A percentile compares a stretch with the other conserved stretches of the same genome.
Evolutionary conservation across 2,329 filamentous ascomycete species (phyloP).

Genomic region (Lasiodiplodia hormozganensis): DNA sequence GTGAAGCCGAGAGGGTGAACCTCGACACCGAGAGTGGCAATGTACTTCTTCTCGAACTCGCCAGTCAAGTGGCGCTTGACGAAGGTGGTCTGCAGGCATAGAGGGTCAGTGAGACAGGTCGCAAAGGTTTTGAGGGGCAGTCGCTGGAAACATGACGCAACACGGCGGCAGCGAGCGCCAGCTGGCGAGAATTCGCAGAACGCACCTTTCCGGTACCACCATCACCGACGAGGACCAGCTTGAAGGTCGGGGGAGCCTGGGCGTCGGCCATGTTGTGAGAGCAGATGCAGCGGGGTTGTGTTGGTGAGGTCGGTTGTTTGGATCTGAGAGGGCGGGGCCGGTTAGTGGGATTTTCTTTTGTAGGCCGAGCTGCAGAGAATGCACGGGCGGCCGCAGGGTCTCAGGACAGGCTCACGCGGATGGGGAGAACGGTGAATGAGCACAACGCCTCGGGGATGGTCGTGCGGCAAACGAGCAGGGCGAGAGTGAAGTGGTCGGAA

Average conservation of each 20-base stretch:
- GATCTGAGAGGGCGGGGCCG: constrained; percentile 24
- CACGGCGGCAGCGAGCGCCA: constrained; percentile 12
- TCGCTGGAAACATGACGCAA: constrained; percentile 23
- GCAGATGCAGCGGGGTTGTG: constrained; percentile 24
- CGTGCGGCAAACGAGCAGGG: constrained; percentile 28
- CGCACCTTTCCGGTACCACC: constrained; percentile 99
- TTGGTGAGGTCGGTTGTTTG: constrained; percentile 26
- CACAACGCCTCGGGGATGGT: constrained; percentile 24
- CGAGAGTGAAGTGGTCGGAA: constrained; percentile 29
- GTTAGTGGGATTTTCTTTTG: constrained; percentile 26
- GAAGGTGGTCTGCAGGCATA: constrained; percentile 81
- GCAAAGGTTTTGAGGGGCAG: constrained; percentile 28
- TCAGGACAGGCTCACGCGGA: constrained; percentile 18
- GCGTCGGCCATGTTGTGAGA: constrained; percentile 67
- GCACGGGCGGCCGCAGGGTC: constrained; percentile 15
- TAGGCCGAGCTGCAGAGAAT: not conserved
- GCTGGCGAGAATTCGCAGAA: constrained; percentile 29
- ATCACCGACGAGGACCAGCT: constrained; percentile 99
- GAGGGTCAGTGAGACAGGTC: constrained; percentile 24
- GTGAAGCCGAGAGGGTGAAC: constrained; percentile 98
- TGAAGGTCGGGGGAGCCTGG: constrained; percentile 80
- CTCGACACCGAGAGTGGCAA: constrained; percentile 98
- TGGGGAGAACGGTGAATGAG: constrained; percentile 10
- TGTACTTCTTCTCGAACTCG: constrained; percentile 99
- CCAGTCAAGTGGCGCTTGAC: constrained; percentile 99